These are phyloP conservation scores for Phialocephala subalpina DNA, from an alignment of 2,329 filamentous ascomycete genomes.

Conservation along the genomic window DNA sequence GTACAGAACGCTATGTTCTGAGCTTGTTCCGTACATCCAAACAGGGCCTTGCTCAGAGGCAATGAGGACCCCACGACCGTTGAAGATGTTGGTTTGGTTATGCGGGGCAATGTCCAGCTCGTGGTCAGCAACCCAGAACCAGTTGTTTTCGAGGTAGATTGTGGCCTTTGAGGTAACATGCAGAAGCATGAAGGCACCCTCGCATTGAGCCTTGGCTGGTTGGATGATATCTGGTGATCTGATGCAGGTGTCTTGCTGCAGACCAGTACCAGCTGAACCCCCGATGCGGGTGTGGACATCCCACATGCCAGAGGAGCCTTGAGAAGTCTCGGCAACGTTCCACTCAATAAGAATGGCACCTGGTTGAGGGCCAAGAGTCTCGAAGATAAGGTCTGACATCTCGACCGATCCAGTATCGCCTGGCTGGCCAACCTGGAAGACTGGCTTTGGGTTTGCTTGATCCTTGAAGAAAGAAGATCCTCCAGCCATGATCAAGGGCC, in stretches of 20 bases:
- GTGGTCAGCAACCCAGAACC: constrained; percentile 92
- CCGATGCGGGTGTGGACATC: constrained; percentile 96
- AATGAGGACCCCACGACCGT: constrained; percentile 75
- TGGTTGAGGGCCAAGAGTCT: constrained; percentile 79
- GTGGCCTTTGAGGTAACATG: constrained; percentile 69
- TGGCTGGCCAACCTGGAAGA: constrained; percentile 82
- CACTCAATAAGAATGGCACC: constrained; percentile 92
- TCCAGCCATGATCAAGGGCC: constrained; percentile 87
- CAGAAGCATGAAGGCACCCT: constrained; percentile 76
- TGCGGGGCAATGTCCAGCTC: constrained; percentile 80
- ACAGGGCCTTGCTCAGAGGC: constrained; percentile 77
- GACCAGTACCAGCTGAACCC: constrained; percentile 81
- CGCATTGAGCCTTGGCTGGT: constrained; percentile 70
- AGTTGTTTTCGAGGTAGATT: constrained; percentile 86
- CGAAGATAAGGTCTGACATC: constrained; percentile 86
- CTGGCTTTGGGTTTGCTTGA: constrained; percentile 77
- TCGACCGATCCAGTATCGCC: constrained; percentile 84
- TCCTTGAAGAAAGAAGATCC: constrained; percentile 77
- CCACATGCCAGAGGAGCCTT: constrained; percentile 84
- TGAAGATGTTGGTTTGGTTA: constrained; percentile 87
- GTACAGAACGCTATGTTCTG: constrained; percentile 72
- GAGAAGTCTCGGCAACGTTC: constrained; percentile 76
- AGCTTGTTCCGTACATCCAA: constrained; percentile 83
- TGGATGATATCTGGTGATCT: constrained; percentile 75
- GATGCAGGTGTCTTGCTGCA: constrained; percentile 78